These are phyloP conservation scores for Didymella glomerata DNA, from an alignment of 2,329 filamentous ascomycete genomes.

Conservation along the genomic window DNA sequence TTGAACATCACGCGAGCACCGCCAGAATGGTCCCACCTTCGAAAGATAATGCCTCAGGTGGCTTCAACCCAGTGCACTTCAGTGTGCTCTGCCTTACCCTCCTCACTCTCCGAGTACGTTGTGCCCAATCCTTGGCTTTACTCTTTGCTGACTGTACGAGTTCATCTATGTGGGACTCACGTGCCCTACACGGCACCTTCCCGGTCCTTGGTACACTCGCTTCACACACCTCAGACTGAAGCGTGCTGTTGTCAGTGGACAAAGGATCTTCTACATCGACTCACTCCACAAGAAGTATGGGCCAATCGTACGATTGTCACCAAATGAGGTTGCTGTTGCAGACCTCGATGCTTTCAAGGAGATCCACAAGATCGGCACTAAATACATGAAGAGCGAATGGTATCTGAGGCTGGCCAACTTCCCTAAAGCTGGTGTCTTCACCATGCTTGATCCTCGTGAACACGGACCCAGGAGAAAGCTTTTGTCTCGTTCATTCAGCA, in stretches of 20 bases:
- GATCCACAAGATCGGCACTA: slow-evolving; percentile 43
- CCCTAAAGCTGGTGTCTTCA: slow-evolving; percentile 47
- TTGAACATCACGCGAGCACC: neutral
- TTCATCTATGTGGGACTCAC: slow-evolving; percentile 35
- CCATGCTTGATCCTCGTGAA: slow-evolving; percentile 47
- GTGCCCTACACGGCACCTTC: slow-evolving; percentile 40
- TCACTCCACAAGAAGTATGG: slow-evolving; percentile 47
- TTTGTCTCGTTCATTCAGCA: slow-evolving; percentile 49
- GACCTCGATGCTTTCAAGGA: slow-evolving; percentile 42
- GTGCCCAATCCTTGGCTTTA: neutral
- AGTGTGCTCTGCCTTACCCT: slow-evolving; percentile 17
- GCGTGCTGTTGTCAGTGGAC: slow-evolving; percentile 48
- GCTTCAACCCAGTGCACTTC: slow-evolving; percentile 22
- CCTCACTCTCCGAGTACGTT: slow-evolving; percentile 13
- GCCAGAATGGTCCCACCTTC: slow-evolving; percentile 8
- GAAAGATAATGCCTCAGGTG: slow-evolving; percentile 4
- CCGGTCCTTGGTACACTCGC: slow-evolving; percentile 44
- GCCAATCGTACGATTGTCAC: slow-evolving; percentile 44
- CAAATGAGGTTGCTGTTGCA: slow-evolving; percentile 41
- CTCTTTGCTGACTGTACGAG: slow-evolving; percentile 20
- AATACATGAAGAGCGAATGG: slow-evolving; percentile 43
- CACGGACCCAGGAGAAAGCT: slow-evolving; percentile 49
- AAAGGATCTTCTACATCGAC: slow-evolving; percentile 53
- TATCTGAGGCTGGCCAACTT: slow-evolving; percentile 37
- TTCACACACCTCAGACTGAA: slow-evolving; percentile 51